Evolutionary conservation across 2,329 filamentous ascomycete species (phyloP), one percentile per base, ranked within the genome.

Genomic region (Penicillium hesseltinei): DNA sequence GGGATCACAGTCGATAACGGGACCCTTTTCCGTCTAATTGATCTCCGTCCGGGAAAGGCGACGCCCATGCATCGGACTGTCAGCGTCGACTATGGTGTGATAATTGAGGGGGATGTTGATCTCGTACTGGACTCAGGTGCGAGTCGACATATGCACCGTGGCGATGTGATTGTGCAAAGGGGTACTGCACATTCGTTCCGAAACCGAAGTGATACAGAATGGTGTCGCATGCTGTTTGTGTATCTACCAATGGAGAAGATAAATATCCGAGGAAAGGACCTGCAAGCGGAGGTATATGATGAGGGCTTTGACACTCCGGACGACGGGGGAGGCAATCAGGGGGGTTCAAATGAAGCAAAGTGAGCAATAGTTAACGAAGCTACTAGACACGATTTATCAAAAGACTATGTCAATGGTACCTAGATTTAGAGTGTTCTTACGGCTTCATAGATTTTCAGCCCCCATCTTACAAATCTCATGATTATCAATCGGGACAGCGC

Each of bases 251-350:
- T 71, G 60, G 50, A 66, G 27, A 63, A 63, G 38, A 29, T 72
- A 48, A 63, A 38, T 3, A 74, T 80, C 45, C 74, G 86, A 11
- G 73, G 71, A 17, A 78, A 79, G 61, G 84, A 86, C 65, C 67
- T 88, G 67, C 79, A 82, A 27, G 80, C 83, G 19, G 70, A 71
- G 48, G 61, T 70, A 27, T 71, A 73, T 54, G 62, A 68, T 52
- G 66, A 67, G 38, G 57, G 51, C 3, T 69, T 65, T 58, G 63
- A 68, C 19, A 44, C 58, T 5, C 19, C 54, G 4, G 57, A 50
- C n/a, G 19, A 40, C 9, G 11, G 23, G 13, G n/a, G 38, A 23
- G 27, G 17, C n/a, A 4, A 19, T 11, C 19, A 40, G n/a, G 36
- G 10, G 31, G 25, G 3, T 36, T 7, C n/a, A 7, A 23, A 11